phyloP scores from a whole-genome alignment of 768 basidiomycete genomes.

The Mycena filopes region DNA sequence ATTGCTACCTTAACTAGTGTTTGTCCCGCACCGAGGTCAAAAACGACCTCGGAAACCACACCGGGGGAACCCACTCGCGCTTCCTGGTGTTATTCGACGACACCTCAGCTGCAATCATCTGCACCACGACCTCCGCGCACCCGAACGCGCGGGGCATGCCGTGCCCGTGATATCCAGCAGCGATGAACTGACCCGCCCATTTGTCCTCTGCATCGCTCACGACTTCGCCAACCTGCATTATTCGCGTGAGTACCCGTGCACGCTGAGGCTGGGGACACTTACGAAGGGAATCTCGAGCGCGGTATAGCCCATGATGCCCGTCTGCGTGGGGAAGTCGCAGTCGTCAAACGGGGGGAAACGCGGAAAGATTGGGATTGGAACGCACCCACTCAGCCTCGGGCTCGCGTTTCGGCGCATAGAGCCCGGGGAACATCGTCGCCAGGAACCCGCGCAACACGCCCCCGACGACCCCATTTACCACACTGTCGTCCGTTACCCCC shows the following conservation, averaged over 20 bases:
- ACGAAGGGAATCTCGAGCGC: constrained; percentile 73
- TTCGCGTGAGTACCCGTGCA: background rate
- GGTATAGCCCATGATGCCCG: constrained; percentile 87
- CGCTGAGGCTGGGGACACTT: constrained; percentile 34
- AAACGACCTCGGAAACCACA: constrained; percentile 59
- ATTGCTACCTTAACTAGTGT: background rate
- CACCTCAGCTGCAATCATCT: constrained; percentile 57
- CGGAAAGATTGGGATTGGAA: background rate
- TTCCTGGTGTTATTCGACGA: no score
- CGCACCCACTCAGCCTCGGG: constrained; percentile 87
- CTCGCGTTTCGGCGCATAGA: constrained; percentile 56
- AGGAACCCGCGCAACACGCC: constrained; percentile 65
- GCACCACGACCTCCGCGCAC: constrained; percentile 52
- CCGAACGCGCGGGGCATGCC: constrained; percentile 69
- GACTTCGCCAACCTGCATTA: constrained; percentile 61
- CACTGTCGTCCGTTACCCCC: constrained; percentile 67
- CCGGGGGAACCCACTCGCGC: constrained; percentile 51
- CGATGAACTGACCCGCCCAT: constrained; percentile 45
- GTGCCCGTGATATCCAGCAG: constrained; percentile 66
- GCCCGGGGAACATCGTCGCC: constrained; percentile 64
- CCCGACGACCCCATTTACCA: constrained; percentile 59
- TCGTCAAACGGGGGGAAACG: no score
- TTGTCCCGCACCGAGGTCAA: constrained; percentile 36
- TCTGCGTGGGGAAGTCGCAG: constrained; percentile 59
- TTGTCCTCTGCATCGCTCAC: constrained; percentile 9